Percentiles rank a stretch among this genome's conserved stretches.
phyloP scores from a whole-genome alignment of 2,329 filamentous ascomycete species.

The Emmonsiellopsis sp. region DNA sequence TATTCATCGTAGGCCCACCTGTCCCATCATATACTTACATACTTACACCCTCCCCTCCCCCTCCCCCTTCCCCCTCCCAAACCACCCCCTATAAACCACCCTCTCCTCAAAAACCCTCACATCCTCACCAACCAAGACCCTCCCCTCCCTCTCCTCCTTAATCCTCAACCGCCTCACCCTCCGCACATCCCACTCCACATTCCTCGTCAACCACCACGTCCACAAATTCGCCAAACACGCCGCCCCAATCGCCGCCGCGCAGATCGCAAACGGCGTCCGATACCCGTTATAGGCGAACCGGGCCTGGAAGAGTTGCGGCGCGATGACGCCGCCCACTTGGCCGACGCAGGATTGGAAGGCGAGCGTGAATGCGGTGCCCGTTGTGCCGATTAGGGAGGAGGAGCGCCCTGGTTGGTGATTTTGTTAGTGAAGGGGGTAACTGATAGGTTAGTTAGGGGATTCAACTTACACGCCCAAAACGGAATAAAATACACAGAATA shows the following conservation, averaged over 20 bases:
- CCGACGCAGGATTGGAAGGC: constrained; percentile 36
- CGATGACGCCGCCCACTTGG: constrained; percentile 39
- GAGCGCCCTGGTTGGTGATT: constrained; percentile 24
- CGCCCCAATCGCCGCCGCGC: constrained; percentile 26
- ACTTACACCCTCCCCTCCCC: background rate
- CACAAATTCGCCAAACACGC: constrained; percentile 30
- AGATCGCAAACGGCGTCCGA: constrained; percentile 30
- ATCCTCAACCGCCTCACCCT: constrained; percentile 21
- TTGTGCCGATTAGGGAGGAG: constrained; percentile 33
- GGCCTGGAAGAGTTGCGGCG: constrained; percentile 36
- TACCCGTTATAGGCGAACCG: constrained; percentile 36
- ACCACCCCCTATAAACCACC: background rate
- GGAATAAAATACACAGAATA: constrained; percentile 38
- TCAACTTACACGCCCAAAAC: constrained; percentile 34
- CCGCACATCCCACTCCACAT: constrained; percentile 33
- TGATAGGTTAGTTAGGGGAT: background rate
- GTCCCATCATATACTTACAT: too few relatives aligned
- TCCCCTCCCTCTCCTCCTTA: constrained; percentile 19
- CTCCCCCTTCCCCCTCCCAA: background rate
- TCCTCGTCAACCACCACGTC: constrained; percentile 36
- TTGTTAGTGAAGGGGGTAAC: background rate
- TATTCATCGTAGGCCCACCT: too few relatives aligned
- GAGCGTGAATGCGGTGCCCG: constrained; percentile 38
- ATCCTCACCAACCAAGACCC: constrained; percentile 21
- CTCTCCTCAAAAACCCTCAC: constrained; percentile 7